phyloP scores from a whole-genome alignment of 331 rosid genomes.

The Pyracantha coccinea region DNA sequence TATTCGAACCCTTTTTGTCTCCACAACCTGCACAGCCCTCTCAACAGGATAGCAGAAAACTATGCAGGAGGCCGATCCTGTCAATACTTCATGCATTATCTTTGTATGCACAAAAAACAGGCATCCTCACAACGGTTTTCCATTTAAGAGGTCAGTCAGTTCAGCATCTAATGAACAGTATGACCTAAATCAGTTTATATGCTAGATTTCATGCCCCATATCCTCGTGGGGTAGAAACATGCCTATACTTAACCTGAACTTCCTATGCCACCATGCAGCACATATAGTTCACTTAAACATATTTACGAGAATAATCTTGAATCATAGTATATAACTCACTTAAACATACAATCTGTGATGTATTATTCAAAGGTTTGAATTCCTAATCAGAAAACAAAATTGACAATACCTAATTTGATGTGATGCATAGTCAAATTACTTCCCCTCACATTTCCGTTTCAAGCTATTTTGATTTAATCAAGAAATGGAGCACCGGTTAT shows the following conservation, averaged over 20 bases:
- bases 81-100: not conserved
- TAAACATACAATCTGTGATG: not conserved
- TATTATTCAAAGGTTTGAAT: not conserved
- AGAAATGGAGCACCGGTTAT: not conserved
- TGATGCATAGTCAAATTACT: not conserved
- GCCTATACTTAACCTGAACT: not conserved
- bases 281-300: not conserved
- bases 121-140: not conserved
- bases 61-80: not conserved
- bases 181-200: not conserved
- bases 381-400: not conserved
- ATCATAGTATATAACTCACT: not conserved
- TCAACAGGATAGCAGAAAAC: conserved; percentile 1
- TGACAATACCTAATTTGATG: not conserved
- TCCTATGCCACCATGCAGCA: not conserved
- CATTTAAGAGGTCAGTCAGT: not conserved
- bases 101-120: not conserved
- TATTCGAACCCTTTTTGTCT: conserved; percentile 8
- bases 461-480: not conserved
- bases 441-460: not conserved
- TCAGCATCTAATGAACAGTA: not conserved
- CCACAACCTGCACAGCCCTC: conserved; percentile 1
- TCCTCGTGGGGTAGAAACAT: not conserved
- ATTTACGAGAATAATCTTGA: not conserved
- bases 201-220: not conserved